A percentile compares a stretch with the other conserved stretches of the same genome.
phyloP scores from a whole-genome alignment of 176 grass and related monocot genomes.

The Ensete glaucum region DNA sequence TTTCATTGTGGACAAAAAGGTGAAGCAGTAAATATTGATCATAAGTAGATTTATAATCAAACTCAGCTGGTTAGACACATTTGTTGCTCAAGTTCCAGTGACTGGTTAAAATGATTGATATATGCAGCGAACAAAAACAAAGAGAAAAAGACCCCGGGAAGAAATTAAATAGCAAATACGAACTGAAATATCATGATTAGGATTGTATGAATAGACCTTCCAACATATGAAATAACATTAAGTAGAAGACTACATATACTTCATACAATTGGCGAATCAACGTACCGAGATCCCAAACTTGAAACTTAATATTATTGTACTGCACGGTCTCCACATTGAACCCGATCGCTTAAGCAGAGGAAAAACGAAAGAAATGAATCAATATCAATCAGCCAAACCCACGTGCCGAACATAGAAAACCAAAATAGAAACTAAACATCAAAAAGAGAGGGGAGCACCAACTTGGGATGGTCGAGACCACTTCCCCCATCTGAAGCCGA shows the following conservation, averaged over 20 bases:
- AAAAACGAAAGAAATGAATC: slow-evolving; percentile 13
- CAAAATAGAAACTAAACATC: not conserved
- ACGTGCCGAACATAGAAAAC: slow-evolving; percentile 8
- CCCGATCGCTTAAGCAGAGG: slow-evolving; percentile 64
- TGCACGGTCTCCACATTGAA: slow-evolving; percentile 99
- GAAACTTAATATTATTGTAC: slow-evolving; percentile 97
- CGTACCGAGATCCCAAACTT: slow-evolving; percentile 96
- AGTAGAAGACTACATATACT: not conserved
- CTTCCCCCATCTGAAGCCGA: slow-evolving; percentile 98
- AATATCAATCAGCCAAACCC: slow-evolving; percentile 9
- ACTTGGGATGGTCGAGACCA: slow-evolving; percentile 97
- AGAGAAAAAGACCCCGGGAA: too few relatives aligned
- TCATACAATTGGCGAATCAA: not conserved
- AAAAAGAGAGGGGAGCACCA: slow-evolving; percentile 31
- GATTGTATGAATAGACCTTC: not conserved
- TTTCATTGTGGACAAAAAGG: too few relatives aligned
- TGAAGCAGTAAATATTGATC: too few relatives aligned
- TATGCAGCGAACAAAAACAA: too few relatives aligned
- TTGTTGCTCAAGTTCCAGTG: too few relatives aligned
- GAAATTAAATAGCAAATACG: too few relatives aligned
- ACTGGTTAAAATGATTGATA: too few relatives aligned
- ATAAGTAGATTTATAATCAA: too few relatives aligned
- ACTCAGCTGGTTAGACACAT: too few relatives aligned
- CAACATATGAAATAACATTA: not conserved
- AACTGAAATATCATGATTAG: too few relatives aligned